Evolutionary conservation across 1,139 yeast genomes (phyloP).

Genomic region (Protomyces pachydermus): DNA sequence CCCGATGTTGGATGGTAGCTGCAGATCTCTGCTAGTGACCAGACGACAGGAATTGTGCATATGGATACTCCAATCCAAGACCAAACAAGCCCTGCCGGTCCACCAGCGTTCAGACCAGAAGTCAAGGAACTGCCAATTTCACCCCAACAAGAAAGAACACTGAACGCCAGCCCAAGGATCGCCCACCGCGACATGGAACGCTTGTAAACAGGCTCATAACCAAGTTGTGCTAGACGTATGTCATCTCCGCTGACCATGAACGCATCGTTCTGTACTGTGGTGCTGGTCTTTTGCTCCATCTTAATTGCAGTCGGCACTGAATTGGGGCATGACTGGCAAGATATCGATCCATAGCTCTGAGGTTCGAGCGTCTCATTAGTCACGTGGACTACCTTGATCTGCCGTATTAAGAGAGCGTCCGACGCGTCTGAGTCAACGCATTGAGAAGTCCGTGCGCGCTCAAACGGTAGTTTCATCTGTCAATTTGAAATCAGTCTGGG

Average conservation of each 20-base stretch:
- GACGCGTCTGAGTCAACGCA: too few relatives aligned
- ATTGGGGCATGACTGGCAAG: too few relatives aligned
- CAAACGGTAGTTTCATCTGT: too few relatives aligned
- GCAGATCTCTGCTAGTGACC: constrained; percentile 59
- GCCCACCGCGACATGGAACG: constrained; percentile 41
- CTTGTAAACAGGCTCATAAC: constrained; percentile 42
- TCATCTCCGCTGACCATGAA: constrained; percentile 28
- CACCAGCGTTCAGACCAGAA: constrained; percentile 40
- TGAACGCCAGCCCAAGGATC: constrained; percentile 42
- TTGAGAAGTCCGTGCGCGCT: too few relatives aligned
- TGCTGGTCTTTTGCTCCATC: too few relatives aligned
- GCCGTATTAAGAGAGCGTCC: too few relatives aligned
- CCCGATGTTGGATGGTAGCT: constrained; percentile 61
- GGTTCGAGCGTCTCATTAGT: too few relatives aligned
- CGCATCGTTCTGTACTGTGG: too few relatives aligned
- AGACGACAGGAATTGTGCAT: constrained; percentile 55
- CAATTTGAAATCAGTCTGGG: too few relatives aligned
- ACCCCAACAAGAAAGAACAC: constrained; percentile 42
- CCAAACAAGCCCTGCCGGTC: constrained; percentile 54
- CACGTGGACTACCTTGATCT: too few relatives aligned
- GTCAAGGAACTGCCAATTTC: constrained; percentile 43
- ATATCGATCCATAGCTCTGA: too few relatives aligned
- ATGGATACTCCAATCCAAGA: constrained; percentile 64
- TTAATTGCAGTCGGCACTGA: too few relatives aligned
- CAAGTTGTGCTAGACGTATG: constrained; percentile 37